A percentile compares a stretch with the other conserved stretches of the same genome.
Evolutionary conservation across 176 grass and related monocot species (phyloP).

Genomic region (Carex myosuroides): DNA sequence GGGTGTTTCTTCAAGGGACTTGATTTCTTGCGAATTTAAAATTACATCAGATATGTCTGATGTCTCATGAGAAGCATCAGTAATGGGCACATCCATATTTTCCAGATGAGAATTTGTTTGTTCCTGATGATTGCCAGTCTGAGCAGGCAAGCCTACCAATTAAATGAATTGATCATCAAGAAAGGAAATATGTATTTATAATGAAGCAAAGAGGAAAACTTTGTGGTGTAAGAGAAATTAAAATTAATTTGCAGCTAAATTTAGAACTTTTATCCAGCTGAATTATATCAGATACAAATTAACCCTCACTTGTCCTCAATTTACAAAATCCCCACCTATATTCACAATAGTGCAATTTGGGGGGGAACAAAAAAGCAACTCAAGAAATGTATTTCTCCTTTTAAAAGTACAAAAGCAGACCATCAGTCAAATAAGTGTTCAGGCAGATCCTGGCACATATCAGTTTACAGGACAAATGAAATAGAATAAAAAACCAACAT

Average conservation of each 20-base stretch:
- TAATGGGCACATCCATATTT: constrained; percentile 25
- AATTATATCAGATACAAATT: not conserved
- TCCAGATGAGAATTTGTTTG: constrained; percentile 23
- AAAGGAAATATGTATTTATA: no score
- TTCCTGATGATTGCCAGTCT: constrained; percentile 23
- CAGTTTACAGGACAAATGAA: not conserved
- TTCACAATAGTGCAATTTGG: not conserved
- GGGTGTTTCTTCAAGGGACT: constrained; percentile 19
- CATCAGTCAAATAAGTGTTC: not conserved
- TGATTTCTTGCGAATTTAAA: constrained; percentile 30
- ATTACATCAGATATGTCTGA: constrained; percentile 28
- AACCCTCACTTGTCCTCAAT: not conserved
- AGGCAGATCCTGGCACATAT: not conserved
- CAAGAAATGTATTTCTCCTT: not conserved
- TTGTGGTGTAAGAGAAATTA: no score
- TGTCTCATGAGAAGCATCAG: constrained; percentile 27
- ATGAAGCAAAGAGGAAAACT: no score
- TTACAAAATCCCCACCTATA: not conserved
- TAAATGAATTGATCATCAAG: not conserved
- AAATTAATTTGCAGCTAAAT: not conserved
- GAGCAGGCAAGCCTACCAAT: constrained; percentile 37
- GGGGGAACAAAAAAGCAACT: not conserved
- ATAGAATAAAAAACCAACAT: not conserved
- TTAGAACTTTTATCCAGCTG: not conserved
- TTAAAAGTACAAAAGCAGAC: not conserved